These are phyloP conservation scores for Chytriomyces sp. DNA, from an alignment of 192 early-diverging fungal species.

Conservation along the genomic window DNA sequence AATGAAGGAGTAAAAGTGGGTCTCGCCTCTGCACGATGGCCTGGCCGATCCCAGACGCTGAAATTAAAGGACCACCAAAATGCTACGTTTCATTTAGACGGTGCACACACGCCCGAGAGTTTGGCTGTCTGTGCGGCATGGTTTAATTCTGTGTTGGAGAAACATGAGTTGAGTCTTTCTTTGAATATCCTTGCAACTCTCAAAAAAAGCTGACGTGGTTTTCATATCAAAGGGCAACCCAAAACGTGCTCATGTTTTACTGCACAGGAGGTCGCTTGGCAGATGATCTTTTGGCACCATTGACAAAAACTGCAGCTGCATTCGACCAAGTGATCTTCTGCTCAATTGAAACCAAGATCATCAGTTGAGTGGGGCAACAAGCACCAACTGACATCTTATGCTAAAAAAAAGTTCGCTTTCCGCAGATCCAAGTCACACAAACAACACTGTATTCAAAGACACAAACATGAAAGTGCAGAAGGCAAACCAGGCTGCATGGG, in stretches of 20 bases:
- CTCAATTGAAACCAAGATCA: constrained; percentile 60
- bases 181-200: too few relatives aligned
- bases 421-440: constrained; percentile 58
- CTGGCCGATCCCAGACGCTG: constrained; percentile 86
- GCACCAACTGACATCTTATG: not conserved
- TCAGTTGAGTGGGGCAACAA: constrained; percentile 36
- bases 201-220: constrained; percentile 4
- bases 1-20: constrained; percentile 66
- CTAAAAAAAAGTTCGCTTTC: constrained; percentile 6
- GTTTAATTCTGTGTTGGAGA: constrained; percentile 47
- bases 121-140: constrained; percentile 65
- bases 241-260: constrained; percentile 83
- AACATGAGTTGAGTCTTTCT: not conserved
- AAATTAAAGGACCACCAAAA: constrained; percentile 48
- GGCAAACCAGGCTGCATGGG: constrained; percentile 65
- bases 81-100: constrained; percentile 85
- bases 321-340: constrained; percentile 81
- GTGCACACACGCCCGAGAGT: constrained; percentile 93
- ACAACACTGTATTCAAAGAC: constrained; percentile 70
- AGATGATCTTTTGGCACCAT: constrained; percentile 64
- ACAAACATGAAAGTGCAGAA: constrained; percentile 66
- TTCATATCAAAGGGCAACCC: constrained; percentile 1
- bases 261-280: constrained; percentile 79
- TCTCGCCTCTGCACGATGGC: constrained; percentile 73
- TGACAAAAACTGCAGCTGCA: constrained; percentile 52